These are phyloP conservation scores for Nicotiana attenuata DNA, from an alignment of 257 asterid species.

Conservation along the genomic window DNA sequence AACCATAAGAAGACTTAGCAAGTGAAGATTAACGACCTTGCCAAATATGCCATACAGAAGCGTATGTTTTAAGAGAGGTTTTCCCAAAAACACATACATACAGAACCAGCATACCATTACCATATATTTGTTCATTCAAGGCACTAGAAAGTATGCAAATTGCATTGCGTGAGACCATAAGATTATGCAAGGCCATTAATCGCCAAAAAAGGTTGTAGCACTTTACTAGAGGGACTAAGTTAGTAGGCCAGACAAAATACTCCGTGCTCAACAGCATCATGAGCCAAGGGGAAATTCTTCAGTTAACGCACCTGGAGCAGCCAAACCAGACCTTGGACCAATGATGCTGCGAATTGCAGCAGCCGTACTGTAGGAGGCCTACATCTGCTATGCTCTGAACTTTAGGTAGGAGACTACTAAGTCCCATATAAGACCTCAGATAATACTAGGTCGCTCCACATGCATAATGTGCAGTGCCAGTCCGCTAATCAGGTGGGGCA, in stretches of 20 bases:
- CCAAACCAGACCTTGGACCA: background rate
- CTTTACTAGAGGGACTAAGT: background rate
- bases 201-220: background rate
- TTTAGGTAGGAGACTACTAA: background rate
- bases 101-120: too few relatives aligned
- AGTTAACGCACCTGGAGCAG: background rate
- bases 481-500: background rate
- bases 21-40: background rate
- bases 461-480: background rate
- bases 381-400: background rate
- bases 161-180: background rate
- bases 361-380: background rate
- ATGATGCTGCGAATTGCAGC: background rate
- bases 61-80: too few relatives aligned
- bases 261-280: background rate
- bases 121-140: background rate
- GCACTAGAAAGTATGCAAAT: background rate
- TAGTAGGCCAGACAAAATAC: background rate
- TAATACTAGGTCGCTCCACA: background rate
- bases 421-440: background rate
- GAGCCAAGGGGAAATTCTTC: background rate
- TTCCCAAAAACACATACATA: too few relatives aligned
- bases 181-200: background rate
- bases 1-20: constrained; percentile 11
- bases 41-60: too few relatives aligned